Conservation (phyloP, 257 asterid genomes). For the Capsicum chinense region DNA sequence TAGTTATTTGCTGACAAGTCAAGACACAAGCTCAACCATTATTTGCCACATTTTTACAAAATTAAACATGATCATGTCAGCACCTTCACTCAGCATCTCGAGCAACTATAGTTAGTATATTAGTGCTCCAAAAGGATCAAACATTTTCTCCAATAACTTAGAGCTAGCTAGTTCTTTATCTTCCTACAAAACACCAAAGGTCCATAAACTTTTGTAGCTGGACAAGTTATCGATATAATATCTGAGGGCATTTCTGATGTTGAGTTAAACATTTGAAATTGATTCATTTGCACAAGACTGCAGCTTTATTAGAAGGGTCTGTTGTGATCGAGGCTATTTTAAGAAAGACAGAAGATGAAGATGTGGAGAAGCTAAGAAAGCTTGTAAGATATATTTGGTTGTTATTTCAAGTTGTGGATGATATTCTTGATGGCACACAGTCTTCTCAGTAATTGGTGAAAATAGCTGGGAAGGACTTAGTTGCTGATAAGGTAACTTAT, state of each 20-base stretch:
- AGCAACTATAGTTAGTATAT: too few relatives aligned
- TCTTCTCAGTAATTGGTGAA: conserved; percentile 63
- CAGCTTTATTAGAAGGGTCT: conserved; percentile 57
- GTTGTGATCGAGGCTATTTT: conserved; percentile 62
- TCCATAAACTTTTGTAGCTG: conserved; percentile 39
- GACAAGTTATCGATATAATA: conserved; percentile 57
- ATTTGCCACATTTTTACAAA: too few relatives aligned
- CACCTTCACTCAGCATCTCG: too few relatives aligned
- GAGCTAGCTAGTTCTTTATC: too few relatives aligned
- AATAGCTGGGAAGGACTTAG: conserved; percentile 69
- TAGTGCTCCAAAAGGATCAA: too few relatives aligned
- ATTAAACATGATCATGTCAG: too few relatives aligned
- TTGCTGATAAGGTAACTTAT: conserved; percentile 61
- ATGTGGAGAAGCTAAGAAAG: conserved; percentile 50
- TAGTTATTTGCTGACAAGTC: too few relatives aligned
- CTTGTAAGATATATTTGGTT: conserved; percentile 58
- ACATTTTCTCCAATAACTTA: too few relatives aligned
- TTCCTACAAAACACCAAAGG: too few relatives aligned
- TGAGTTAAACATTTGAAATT: conserved; percentile 55
- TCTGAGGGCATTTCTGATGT: conserved; percentile 53
- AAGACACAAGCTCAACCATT: too few relatives aligned
- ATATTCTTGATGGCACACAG: conserved; percentile 64
- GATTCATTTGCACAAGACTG: conserved; percentile 66
- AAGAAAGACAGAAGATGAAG: conserved; percentile 55
- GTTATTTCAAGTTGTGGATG: conserved; percentile 68